Conservation (phyloP, 1,284 basidiomycete species). For the Puccinia horiana region DNA sequence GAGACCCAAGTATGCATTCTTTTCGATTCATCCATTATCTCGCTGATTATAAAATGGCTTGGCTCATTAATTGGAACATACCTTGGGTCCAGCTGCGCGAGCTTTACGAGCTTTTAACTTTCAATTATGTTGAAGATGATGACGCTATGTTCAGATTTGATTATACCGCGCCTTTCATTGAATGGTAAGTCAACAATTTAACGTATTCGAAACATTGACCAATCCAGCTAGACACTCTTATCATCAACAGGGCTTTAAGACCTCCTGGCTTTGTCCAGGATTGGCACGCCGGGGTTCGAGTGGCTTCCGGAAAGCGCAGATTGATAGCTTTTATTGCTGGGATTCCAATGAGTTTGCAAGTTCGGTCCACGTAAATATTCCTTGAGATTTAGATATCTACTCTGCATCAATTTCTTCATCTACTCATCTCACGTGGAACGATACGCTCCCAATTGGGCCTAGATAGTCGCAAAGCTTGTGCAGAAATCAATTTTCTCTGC, state of each 20-base stretch:
- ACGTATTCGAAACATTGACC: background rate
- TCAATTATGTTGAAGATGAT: constrained; percentile 96
- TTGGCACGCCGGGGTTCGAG: constrained; percentile 95
- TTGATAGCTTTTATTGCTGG: constrained; percentile 99
- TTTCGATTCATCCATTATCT: background rate
- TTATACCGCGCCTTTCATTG: constrained; percentile 89
- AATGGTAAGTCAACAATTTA: constrained; percentile 68
- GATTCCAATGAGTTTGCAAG: constrained; percentile 77
- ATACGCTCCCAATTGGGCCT: background rate
- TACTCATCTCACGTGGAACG: background rate
- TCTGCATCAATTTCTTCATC: constrained; percentile 16
- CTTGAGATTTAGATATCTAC: background rate
- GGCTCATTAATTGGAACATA: background rate
- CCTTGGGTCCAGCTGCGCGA: constrained; percentile 71
- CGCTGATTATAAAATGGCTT: too few species aligned
- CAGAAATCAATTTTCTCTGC: constrained; percentile 97
- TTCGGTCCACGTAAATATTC: constrained; percentile 71
- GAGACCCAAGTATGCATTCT: constrained; percentile 67
- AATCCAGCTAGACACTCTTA: constrained; percentile 21
- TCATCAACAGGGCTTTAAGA: constrained; percentile 75
- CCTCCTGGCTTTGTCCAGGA: constrained; percentile 89
- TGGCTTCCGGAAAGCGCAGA: constrained; percentile 76
- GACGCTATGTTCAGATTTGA: constrained; percentile 94
- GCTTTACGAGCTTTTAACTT: constrained; percentile 84
- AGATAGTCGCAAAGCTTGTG: constrained; percentile 68